Percentiles rank a stretch among this genome's conserved stretches.
Evolutionary conservation across 176 grass and related monocot genomes (phyloP).

Genomic region (barley (Hordeum vulgare)): DNA sequence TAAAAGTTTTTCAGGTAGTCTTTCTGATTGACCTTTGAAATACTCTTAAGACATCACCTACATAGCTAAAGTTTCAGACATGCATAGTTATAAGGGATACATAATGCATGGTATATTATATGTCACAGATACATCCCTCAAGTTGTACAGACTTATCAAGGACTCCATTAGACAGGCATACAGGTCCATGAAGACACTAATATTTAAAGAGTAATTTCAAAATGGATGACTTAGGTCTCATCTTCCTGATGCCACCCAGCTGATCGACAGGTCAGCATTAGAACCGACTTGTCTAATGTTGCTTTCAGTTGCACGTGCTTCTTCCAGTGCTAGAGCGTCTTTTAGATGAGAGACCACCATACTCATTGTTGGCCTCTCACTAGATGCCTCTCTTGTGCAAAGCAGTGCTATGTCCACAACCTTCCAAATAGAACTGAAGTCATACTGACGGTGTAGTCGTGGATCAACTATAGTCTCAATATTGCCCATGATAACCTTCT

Average conservation of each 20-base stretch:
- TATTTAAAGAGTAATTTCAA: background rate
- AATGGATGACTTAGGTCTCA: background rate
- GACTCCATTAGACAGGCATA: background rate
- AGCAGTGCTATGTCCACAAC: background rate
- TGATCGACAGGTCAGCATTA: background rate
- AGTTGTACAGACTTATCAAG: background rate
- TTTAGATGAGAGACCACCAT: background rate
- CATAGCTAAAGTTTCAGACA: background rate
- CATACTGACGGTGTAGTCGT: background rate
- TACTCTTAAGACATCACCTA: background rate
- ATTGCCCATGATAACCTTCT: conserved; percentile 1
- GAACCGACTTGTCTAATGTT: background rate
- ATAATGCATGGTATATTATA: background rate
- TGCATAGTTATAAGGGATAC: background rate
- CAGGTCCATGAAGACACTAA: background rate
- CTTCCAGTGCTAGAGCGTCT: background rate
- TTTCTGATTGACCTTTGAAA: background rate
- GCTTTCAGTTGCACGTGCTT: background rate
- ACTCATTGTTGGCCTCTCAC: conserved; percentile 25
- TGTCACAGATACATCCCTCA: background rate
- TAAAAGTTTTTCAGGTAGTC: background rate
- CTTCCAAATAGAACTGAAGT: conserved; percentile 15
- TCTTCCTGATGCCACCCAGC: background rate
- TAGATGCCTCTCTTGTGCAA: background rate
- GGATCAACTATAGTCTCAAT: background rate